A percentile compares a stretch with the other conserved stretches of the same genome.
These are phyloP conservation scores for Candida ascalaphidarum DNA, from an alignment of 805 yeast species.

Conservation along the genomic window DNA sequence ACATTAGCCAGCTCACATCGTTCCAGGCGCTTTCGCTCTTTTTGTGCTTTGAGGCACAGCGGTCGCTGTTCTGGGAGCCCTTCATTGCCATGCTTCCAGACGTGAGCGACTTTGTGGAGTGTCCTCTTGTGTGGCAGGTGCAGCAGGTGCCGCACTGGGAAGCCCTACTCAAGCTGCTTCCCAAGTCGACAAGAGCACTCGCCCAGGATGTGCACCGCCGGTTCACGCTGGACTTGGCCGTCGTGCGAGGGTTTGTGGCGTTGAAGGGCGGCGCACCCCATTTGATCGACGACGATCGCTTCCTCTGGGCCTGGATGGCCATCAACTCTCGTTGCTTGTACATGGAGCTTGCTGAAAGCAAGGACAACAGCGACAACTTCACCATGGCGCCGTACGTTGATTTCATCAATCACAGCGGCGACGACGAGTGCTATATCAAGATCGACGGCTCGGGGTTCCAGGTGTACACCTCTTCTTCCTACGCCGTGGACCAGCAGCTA, in stretches of 20 bases:
- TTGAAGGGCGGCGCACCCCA: not conserved
- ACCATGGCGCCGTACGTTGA: conserved; percentile 91
- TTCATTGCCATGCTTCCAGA: conserved; percentile 61
- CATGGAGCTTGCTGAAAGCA: conserved; percentile 53
- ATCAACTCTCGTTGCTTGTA: conserved; percentile 89
- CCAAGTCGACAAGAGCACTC: conserved; percentile 33
- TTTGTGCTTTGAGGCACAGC: conserved; percentile 33
- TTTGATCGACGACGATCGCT: conserved; percentile 16
- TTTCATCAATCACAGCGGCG: conserved; percentile 65
- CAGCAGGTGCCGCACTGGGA: conserved; percentile 14
- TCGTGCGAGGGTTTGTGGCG: conserved; percentile 16
- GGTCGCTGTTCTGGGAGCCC: conserved; percentile 59
- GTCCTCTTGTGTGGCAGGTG: conserved; percentile 59
- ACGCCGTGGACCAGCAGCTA: conserved; percentile 45
- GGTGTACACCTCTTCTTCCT: conserved; percentile 26
- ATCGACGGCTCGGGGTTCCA: conserved; percentile 43
- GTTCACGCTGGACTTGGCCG: conserved; percentile 38
- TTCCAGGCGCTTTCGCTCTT: conserved; percentile 53
- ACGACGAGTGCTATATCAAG: conserved; percentile 45
- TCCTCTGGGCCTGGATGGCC: conserved; percentile 73
- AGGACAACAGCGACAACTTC: conserved; percentile 53
- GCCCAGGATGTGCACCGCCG: conserved; percentile 31
- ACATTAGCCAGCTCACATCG: conserved; percentile 40
- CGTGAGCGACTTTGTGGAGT: conserved; percentile 34
- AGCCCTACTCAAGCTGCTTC: conserved; percentile 30